phyloP scores from a whole-genome alignment of 1,284 basidiomycete genomes.

The Pterula multifida region DNA sequence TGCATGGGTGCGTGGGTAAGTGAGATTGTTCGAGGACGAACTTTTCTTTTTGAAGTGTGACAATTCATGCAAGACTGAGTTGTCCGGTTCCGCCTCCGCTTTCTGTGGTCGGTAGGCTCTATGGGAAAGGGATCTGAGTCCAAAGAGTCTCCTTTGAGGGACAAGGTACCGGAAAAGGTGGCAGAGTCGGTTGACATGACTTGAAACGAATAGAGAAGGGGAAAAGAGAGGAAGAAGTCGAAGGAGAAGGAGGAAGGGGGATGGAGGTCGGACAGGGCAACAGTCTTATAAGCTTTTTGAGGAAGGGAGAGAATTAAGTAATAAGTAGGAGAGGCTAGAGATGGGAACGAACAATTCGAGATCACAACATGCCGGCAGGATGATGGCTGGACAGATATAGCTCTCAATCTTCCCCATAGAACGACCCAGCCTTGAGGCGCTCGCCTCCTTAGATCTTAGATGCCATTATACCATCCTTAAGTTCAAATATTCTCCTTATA shows the following conservation, averaged over 20 bases:
- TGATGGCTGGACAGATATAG: not conserved
- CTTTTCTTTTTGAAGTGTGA: constrained; percentile 87
- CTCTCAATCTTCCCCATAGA: not conserved
- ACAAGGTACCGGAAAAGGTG: too few species aligned
- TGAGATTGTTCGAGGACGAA: constrained; percentile 25
- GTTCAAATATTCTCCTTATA: too few species aligned
- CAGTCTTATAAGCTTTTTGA: not conserved
- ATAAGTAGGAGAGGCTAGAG: not conserved
- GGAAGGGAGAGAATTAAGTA: not conserved
- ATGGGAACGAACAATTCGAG: not conserved
- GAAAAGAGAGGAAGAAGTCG: constrained; percentile 12
- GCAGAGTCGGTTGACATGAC: too few species aligned
- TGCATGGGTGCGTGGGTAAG: constrained; percentile 9
- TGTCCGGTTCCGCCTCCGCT: constrained; percentile 74
- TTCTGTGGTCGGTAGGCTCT: constrained; percentile 22
- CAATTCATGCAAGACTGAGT: constrained; percentile 83
- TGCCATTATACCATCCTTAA: too few species aligned
- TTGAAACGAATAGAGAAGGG: not conserved
- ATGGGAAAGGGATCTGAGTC: not conserved
- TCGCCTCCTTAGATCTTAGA: too few species aligned
- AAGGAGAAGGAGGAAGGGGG: constrained; percentile 25
- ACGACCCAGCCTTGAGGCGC: not conserved
- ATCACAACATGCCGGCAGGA: not conserved
- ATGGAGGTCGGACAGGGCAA: constrained; percentile 26
- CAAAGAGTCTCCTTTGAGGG: not conserved